Percentiles rank a stretch among this genome's conserved stretches.
Conservation (phyloP, 2,329 filamentous ascomycete genomes). For the Hymenoscyphus albidus region DNA sequence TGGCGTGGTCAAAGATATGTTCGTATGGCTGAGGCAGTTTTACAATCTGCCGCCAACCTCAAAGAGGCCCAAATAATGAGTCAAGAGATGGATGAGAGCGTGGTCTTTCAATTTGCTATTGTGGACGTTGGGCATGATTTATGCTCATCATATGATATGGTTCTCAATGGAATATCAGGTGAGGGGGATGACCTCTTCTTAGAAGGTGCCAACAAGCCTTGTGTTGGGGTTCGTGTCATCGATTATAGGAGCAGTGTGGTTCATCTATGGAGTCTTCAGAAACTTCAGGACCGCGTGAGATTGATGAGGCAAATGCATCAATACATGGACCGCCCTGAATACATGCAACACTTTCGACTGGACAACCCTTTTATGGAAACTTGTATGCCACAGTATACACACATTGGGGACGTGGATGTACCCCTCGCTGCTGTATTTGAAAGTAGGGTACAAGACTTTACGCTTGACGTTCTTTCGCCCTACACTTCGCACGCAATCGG, state of each 20-base stretch:
- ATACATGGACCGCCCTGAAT: slow-evolving; percentile 92
- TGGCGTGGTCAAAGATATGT: slow-evolving; percentile 88
- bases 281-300: slow-evolving; percentile 79
- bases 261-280: slow-evolving; percentile 91
- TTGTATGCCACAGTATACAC: slow-evolving; percentile 87
- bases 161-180: slow-evolving; percentile 81
- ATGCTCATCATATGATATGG: slow-evolving; percentile 94
- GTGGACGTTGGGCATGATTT: slow-evolving; percentile 84
- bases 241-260: slow-evolving; percentile 85
- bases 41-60: slow-evolving; percentile 80
- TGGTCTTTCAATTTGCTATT: slow-evolving; percentile 92
- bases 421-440: slow-evolving; percentile 91
- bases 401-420: slow-evolving; percentile 89
- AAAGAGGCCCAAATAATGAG: slow-evolving; percentile 99
- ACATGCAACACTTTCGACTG: slow-evolving; percentile 85
- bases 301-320: slow-evolving; percentile 97
- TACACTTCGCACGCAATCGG: slow-evolving; percentile 89
- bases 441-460: slow-evolving; percentile 89
- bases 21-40: slow-evolving; percentile 84
- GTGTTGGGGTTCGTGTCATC: slow-evolving; percentile 82
- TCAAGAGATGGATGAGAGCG: slow-evolving; percentile 87
- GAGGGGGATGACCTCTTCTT: slow-evolving; percentile 81
- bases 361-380: slow-evolving; percentile 91
- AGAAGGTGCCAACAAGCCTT: slow-evolving; percentile 80
- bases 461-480: slow-evolving; percentile 83